Evolutionary conservation across 805 yeast species (phyloP).

Genomic region (Geotrichum ghanense): DNA sequence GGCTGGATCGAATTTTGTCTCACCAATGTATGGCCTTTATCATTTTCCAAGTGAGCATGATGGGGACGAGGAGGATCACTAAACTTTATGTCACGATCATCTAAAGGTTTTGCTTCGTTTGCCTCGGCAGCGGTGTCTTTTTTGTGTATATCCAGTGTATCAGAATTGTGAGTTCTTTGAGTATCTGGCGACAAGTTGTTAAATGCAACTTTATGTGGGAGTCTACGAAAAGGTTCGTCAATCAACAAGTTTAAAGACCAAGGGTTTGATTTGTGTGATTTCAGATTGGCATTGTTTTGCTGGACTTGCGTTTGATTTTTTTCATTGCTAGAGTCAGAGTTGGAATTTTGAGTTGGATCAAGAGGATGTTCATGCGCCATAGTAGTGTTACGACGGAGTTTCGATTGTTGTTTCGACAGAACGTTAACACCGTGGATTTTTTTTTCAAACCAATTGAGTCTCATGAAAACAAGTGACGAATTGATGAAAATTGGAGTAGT

Average conservation of each 20-base stretch:
- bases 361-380: neutral
- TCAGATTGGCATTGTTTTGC: neutral
- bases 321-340: neutral
- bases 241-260: no score
- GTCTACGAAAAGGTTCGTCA: neutral
- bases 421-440: slow-evolving; percentile 73
- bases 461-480: slow-evolving; percentile 58
- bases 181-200: neutral
- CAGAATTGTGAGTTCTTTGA: neutral
- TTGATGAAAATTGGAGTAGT: slow-evolving; percentile 88
- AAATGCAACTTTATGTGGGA: neutral
- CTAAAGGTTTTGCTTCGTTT: slow-evolving; percentile 17
- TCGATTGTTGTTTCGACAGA: slow-evolving; percentile 62
- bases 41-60: no score
- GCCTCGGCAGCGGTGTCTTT: slow-evolving; percentile 2
- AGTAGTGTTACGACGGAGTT: slow-evolving; percentile 51
- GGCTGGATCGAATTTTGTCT: slow-evolving; percentile 45
- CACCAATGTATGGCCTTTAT: no score
- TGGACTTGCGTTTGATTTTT: neutral
- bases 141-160: neutral
- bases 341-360: neutral
- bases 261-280: no score
- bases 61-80: slow-evolving; percentile 38
- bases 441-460: slow-evolving; percentile 84
- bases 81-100: slow-evolving; percentile 37